Conservation (phyloP, 1,284 basidiomycete species). For the Xerocomus minutiporus region DNA sequence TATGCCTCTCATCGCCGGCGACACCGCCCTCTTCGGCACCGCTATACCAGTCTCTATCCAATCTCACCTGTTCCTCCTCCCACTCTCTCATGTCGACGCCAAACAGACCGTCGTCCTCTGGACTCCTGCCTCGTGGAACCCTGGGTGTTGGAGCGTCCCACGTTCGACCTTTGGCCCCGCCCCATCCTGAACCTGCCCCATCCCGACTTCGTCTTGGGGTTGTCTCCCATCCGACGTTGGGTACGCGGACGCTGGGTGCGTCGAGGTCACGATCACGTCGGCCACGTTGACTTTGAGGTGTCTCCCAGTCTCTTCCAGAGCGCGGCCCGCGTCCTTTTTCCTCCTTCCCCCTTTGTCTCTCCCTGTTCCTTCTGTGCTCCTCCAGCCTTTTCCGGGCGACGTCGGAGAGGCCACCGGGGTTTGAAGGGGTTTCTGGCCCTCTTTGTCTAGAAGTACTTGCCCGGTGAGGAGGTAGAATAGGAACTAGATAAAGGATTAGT, state of each 20-base stretch:
- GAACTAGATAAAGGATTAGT: slow-evolving; percentile 49
- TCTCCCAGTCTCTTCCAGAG: too few relatives aligned
- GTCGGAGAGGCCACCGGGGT: slow-evolving; percentile 83
- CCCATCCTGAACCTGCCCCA: slow-evolving; percentile 52
- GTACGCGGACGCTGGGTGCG: slow-evolving; percentile 81
- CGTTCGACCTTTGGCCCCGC: slow-evolving; percentile 50
- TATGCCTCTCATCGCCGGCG: slow-evolving; percentile 86
- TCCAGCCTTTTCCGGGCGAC: slow-evolving; percentile 68
- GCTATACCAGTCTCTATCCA: slow-evolving; percentile 94
- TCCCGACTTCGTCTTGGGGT: slow-evolving; percentile 64
- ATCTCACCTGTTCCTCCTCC: slow-evolving; percentile 88
- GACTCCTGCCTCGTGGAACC: slow-evolving; percentile 55
- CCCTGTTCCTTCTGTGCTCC: slow-evolving; percentile 65
- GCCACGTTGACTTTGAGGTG: slow-evolving; percentile 25
- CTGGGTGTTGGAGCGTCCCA: slow-evolving; percentile 90
- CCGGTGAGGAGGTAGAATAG: slow-evolving; percentile 38
- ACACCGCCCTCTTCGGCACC: slow-evolving; percentile 83
- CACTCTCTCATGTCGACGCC: slow-evolving; percentile 76
- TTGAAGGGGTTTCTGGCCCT: slow-evolving; percentile 90
- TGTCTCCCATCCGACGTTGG: slow-evolving; percentile 86
- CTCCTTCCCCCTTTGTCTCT: slow-evolving; percentile 38
- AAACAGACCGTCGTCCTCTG: slow-evolving; percentile 55
- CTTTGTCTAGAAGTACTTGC: slow-evolving; percentile 62
- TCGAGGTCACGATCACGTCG: slow-evolving; percentile 62
- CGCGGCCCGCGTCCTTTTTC: too few relatives aligned